Percentiles rank a stretch among this genome's conserved stretches.
Evolutionary conservation across 495 filamentous ascomycete genomes (phyloP).

Genomic region (Lophiotrema nucula): DNA sequence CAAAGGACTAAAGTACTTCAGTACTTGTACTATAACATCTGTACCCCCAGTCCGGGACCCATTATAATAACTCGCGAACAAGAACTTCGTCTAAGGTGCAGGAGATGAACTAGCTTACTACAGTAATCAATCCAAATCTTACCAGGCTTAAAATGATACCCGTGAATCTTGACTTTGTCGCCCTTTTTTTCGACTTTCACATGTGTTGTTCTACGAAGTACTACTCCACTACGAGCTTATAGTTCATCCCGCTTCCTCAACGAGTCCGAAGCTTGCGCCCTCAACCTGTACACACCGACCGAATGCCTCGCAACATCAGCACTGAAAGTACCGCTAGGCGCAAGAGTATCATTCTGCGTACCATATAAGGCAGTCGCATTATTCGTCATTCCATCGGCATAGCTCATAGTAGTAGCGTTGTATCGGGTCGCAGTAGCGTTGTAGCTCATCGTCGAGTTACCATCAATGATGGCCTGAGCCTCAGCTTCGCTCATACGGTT

Average conservation of each 20-base stretch:
- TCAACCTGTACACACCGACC: slow-evolving; percentile 48
- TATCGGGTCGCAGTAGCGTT: slow-evolving; percentile 39
- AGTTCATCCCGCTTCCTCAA: slow-evolving; percentile 48
- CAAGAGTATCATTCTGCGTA: slow-evolving; percentile 44
- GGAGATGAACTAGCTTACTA: too few relatives aligned
- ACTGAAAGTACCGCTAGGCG: slow-evolving; percentile 42
- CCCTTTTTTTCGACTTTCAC: too few relatives aligned
- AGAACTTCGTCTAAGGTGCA: too few relatives aligned
- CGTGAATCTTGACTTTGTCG: too few relatives aligned
- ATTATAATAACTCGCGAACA: too few relatives aligned
- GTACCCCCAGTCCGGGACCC: too few relatives aligned
- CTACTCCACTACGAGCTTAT: too few relatives aligned
- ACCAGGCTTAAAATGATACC: too few relatives aligned
- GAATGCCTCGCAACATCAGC: slow-evolving; percentile 48
- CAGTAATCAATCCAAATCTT: too few relatives aligned
- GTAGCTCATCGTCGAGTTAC: not conserved
- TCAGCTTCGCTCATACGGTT: slow-evolving; percentile 50
- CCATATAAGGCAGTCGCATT: slow-evolving; percentile 47
- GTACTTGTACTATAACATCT: too few relatives aligned
- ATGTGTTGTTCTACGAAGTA: too few relatives aligned
- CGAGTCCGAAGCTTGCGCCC: slow-evolving; percentile 31
- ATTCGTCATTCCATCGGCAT: slow-evolving; percentile 43
- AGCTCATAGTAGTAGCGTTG: slow-evolving; percentile 46
- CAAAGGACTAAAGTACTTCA: too few relatives aligned
- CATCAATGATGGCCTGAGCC: slow-evolving; percentile 47